Evolutionary conservation across 352 stramenopile species (phyloP), one percentile per base, ranked within the genome.

Genomic region (Phytopythium helicoides): DNA sequence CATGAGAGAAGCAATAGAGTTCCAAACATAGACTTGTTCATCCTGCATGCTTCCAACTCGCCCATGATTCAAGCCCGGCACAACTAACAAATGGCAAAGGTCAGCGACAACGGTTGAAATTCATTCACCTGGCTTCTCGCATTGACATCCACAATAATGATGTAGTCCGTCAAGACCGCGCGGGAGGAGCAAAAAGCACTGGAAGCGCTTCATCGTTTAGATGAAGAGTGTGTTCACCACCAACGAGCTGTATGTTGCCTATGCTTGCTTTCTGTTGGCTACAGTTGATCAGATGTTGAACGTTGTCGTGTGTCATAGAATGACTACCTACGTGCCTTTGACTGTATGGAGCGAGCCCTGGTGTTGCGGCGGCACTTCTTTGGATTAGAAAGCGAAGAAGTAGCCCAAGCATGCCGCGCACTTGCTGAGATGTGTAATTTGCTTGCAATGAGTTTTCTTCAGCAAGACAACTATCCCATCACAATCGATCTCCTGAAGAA

Each of bases 381-480:
- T 55, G 92, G 92, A n/a, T 62, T 78, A 23, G 86, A 96, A 10
- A 96, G 83, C 42, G 67, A 83, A 1, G 87, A 97, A 48, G 90
- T 98, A 23, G 31, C 58, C 41, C 60, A 87, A 34, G 88, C 89
- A 12, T 97, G 92, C 66, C 89, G 83, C 56, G 90, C 87, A 7
- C 72, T 98, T 8, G 86, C 86, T 7, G 89, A 97, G 60, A 96
- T 97, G 83, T 98, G 90, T 73, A 98, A 98, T 60, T 58, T 97
- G 26, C 66, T 98, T 19, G 84, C 90, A 19, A 97, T 98, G 92
- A 97, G 85, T 23, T 98, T 97, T 49, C 66, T 98, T 3, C 92
- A 97, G 68, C 86, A 97, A 69, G 91, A 95, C 61, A 95, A 97
- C 59, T 97, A 92, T 56, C 56, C 70, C 7, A 90, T 97, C 60